phyloP scores from a whole-genome alignment of 306 rosid genomes.

The Mimosa pudica region DNA sequence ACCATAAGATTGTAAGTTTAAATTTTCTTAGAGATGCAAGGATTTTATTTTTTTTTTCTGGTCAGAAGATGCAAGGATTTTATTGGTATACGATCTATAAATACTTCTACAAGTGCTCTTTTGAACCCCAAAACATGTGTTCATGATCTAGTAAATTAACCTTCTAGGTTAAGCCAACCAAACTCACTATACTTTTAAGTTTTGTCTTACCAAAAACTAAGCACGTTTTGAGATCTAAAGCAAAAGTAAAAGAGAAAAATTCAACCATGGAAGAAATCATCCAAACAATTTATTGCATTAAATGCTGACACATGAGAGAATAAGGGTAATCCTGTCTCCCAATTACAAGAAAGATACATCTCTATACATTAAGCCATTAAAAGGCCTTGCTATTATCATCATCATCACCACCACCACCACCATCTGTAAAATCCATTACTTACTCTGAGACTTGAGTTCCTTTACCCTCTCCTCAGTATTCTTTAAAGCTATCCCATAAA shows the following conservation, averaged over 20 bases:
- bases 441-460: constrained; percentile 74
- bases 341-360: constrained; percentile 6
- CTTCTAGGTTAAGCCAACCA: too few species aligned
- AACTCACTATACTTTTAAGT: too few species aligned
- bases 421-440: constrained; percentile 37
- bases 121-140: too few species aligned
- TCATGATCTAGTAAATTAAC: too few species aligned
- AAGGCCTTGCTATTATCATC: constrained; percentile 19
- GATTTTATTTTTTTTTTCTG: too few species aligned
- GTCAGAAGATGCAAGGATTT: too few species aligned
- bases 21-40: too few species aligned
- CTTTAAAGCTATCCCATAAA: constrained; percentile 76
- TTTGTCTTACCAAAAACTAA: background rate
- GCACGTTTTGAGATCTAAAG: background rate
- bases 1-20: too few species aligned
- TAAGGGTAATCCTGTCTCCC: background rate
- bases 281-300: constrained; percentile 15
- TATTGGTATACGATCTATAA: too few species aligned
- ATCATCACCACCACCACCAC: constrained; percentile 23
- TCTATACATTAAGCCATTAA: constrained; percentile 18
- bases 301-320: constrained; percentile 15
- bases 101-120: too few species aligned
- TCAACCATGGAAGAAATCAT: background rate
- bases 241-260: background rate
- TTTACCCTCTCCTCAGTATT: constrained; percentile 74